Evolutionary conservation across 2,329 filamentous ascomycete species (phyloP).

Genomic region (Tolypocladium tropicale): DNA sequence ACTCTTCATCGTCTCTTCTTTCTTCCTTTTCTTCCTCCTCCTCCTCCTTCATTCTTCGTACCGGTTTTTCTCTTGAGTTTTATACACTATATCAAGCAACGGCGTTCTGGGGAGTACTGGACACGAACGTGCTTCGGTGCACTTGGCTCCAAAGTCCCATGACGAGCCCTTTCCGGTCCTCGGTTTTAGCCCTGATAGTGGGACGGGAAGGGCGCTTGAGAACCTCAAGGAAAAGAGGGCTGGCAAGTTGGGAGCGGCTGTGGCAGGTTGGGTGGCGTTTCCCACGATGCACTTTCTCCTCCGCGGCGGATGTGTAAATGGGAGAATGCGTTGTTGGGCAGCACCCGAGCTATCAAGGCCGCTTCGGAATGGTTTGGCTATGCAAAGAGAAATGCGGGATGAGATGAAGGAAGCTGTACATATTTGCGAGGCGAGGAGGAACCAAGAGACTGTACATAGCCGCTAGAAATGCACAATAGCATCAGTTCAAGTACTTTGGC

Average conservation of each 20-base stretch:
- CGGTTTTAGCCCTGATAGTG: neutral
- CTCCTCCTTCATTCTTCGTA: constrained; percentile 13
- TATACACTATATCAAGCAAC: constrained; percentile 15
- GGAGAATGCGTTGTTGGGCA: no score
- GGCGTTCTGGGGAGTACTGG: constrained; percentile 12
- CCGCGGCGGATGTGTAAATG: neutral
- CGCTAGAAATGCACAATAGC: neutral
- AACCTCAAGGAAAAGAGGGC: neutral
- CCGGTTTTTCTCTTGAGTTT: constrained; percentile 1
- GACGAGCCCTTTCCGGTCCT: neutral
- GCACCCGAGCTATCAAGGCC: neutral
- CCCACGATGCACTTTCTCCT: neutral
- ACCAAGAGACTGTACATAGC: neutral
- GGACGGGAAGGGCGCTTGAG: neutral
- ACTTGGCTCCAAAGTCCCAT: neutral
- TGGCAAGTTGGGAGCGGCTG: neutral
- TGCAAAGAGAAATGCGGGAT: neutral
- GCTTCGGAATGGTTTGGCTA: neutral
- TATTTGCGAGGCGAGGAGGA: neutral
- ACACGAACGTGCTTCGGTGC: neutral
- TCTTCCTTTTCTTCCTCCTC: neutral
- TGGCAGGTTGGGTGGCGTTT: neutral
- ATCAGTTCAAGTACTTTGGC: neutral
- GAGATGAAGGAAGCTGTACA: neutral
- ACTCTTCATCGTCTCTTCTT: neutral